phyloP scores from a whole-genome alignment of 495 filamentous ascomycete species.

The Hyaloscypha finlandica region DNA sequence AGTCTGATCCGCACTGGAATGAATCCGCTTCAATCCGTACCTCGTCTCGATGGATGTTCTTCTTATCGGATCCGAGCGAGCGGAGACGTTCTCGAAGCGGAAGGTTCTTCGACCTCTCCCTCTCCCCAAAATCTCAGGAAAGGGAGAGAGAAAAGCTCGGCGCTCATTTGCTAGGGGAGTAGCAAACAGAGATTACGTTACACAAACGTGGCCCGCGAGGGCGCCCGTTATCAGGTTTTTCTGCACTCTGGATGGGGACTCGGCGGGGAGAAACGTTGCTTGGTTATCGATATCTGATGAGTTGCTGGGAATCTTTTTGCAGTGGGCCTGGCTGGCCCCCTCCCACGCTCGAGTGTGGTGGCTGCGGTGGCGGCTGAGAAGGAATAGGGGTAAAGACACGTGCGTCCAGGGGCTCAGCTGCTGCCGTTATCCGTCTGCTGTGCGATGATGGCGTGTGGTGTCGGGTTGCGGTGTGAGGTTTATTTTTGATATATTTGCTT shows the following conservation, averaged over 20 bases:
- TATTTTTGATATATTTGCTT: conserved; percentile 2
- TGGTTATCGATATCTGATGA: conserved; percentile 2
- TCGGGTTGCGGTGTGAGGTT: not conserved
- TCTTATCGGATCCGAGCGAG: not conserved
- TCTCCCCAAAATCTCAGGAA: not conserved
- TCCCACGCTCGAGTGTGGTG: too few species aligned
- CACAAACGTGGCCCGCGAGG: not conserved
- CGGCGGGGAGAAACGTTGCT: not conserved
- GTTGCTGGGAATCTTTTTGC: not conserved
- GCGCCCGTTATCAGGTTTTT: not conserved
- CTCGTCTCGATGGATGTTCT: not conserved
- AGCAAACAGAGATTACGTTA: not conserved
- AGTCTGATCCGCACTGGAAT: too few species aligned
- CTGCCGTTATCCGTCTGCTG: conserved; percentile 5
- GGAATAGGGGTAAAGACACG: not conserved
- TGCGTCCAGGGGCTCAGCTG: not conserved
- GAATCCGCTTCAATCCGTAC: too few species aligned
- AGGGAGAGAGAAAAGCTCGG: not conserved
- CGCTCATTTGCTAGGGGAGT: not conserved
- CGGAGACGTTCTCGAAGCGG: conserved; percentile 6
- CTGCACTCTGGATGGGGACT: not conserved
- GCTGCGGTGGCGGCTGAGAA: not conserved
- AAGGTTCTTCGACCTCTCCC: conserved; percentile 3
- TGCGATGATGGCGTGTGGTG: not conserved
- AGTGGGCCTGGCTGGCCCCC: too few species aligned